Evolutionary conservation across 345 rosid genomes (phyloP).

Genomic region (Noccaea bulbosa): DNA sequence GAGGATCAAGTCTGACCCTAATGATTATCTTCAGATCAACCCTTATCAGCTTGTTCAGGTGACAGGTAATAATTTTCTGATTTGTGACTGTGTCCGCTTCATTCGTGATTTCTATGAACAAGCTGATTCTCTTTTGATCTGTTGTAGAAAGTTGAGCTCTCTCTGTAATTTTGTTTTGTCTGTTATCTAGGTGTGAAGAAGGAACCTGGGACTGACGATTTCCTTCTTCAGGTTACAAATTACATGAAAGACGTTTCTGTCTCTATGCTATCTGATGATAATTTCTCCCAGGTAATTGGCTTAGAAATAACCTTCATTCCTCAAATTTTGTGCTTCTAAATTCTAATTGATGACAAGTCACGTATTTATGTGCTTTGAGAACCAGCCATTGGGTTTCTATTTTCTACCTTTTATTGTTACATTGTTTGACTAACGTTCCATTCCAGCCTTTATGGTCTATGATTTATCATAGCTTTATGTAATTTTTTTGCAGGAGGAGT

Average conservation of each 20-base stretch:
- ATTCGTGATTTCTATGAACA: neutral
- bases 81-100: neutral
- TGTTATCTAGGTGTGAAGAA: constrained; percentile 60
- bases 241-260: constrained; percentile 57
- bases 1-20: constrained; percentile 73
- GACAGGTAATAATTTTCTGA: constrained; percentile 53
- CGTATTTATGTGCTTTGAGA: constrained; percentile 17
- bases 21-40: constrained; percentile 69
- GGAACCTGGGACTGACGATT: constrained; percentile 49
- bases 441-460: neutral
- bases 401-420: neutral
- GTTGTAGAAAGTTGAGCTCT: constrained; percentile 34
- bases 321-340: constrained; percentile 3
- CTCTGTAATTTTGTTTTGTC: constrained; percentile 34
- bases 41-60: constrained; percentile 74
- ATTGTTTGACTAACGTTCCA: neutral
- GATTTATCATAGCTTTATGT: constrained; percentile 33
- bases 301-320: neutral
- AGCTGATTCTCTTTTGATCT: neutral
- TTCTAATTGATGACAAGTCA: neutral
- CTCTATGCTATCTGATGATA: constrained; percentile 73
- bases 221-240: constrained; percentile 71
- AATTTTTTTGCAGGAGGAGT: constrained; percentile 70
- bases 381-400: neutral
- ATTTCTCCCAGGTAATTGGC: constrained; percentile 70